A percentile compares a stretch with the other conserved stretches of the same genome.
phyloP scores from a whole-genome alignment of 2,329 filamentous ascomycete genomes.

The Aspergillus clavatus region DNA sequence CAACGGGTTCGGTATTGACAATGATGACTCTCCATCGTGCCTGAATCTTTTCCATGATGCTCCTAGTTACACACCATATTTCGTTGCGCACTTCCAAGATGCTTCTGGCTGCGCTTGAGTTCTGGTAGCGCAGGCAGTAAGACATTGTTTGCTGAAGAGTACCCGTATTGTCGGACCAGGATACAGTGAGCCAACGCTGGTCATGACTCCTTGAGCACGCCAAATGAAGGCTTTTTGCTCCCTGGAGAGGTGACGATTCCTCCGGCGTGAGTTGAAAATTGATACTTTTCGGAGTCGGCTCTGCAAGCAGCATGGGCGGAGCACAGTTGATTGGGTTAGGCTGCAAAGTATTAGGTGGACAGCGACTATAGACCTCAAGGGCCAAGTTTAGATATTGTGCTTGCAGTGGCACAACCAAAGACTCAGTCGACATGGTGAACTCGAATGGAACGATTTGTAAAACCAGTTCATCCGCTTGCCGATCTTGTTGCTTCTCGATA shows the following conservation, averaged over 20 bases:
- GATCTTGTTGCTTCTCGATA: constrained; percentile 27
- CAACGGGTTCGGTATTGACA: constrained; percentile 49
- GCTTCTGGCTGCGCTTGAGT: constrained; percentile 25
- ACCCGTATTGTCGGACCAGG: constrained; percentile 57
- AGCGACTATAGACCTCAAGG: constrained; percentile 55
- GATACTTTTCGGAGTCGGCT: constrained; percentile 49
- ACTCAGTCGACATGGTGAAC: constrained; percentile 50
- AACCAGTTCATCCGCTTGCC: constrained; percentile 46
- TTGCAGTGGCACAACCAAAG: constrained; percentile 48
- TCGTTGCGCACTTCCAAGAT: constrained; percentile 51
- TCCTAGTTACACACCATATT: constrained; percentile 54
- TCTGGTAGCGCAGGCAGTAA: constrained; percentile 48
- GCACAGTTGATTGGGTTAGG: constrained; percentile 43
- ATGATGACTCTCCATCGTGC: constrained; percentile 55
- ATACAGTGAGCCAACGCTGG: constrained; percentile 54
- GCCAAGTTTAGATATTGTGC: constrained; percentile 48
- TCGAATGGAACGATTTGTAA: constrained; percentile 55
- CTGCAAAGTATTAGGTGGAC: constrained; percentile 42
- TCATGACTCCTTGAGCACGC: constrained; percentile 54
- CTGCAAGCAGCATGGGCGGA: constrained; percentile 52
- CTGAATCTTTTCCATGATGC: constrained; percentile 49
- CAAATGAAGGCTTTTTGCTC: constrained; percentile 55
- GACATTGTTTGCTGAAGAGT: constrained; percentile 50
- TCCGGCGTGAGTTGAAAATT: constrained; percentile 53
- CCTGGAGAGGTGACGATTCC: constrained; percentile 51